These are phyloP conservation scores for Tulasnella sp. DNA, from an alignment of 768 basidiomycete genomes.

Conservation along the genomic window DNA sequence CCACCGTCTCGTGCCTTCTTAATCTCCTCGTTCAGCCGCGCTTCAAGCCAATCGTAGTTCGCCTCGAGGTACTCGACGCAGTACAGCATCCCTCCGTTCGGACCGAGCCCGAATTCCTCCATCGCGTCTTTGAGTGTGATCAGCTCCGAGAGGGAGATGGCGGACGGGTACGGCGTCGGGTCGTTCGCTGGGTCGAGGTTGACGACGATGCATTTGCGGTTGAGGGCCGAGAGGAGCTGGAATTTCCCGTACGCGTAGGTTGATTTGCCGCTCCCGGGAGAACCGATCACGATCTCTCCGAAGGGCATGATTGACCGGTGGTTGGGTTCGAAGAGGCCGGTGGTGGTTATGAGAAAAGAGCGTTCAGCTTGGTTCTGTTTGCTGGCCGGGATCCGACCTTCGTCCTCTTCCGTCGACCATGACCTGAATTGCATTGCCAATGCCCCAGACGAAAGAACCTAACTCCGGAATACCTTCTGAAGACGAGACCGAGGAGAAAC, in stretches of 20 bases:
- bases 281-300: slow-evolving; percentile 76
- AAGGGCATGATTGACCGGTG: slow-evolving; percentile 50
- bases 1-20: slow-evolving; percentile 22
- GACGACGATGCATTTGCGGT: slow-evolving; percentile 76
- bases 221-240: slow-evolving; percentile 78
- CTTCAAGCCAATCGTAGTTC: slow-evolving; percentile 63
- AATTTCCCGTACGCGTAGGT: slow-evolving; percentile 82
- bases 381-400: neutral
- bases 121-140: slow-evolving; percentile 84
- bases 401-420: too few relatives aligned
- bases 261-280: slow-evolving; percentile 79
- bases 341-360: neutral
- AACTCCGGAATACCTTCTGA: neutral
- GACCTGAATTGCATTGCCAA: neutral
- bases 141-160: slow-evolving; percentile 70
- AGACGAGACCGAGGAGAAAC: neutral
- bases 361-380: neutral
- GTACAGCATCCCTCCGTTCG: slow-evolving; percentile 93
- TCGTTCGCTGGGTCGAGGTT: slow-evolving; percentile 96
- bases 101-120: slow-evolving; percentile 73
- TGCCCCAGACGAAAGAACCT: neutral
- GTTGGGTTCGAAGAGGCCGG: neutral
- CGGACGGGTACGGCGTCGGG: slow-evolving; percentile 80
- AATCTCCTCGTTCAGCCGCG: slow-evolving; percentile 60
- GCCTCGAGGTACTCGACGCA: slow-evolving; percentile 94